Evolutionary conservation across 176 grass and related monocot species (phyloP).

Genomic region (Aechmea fasciata): DNA sequence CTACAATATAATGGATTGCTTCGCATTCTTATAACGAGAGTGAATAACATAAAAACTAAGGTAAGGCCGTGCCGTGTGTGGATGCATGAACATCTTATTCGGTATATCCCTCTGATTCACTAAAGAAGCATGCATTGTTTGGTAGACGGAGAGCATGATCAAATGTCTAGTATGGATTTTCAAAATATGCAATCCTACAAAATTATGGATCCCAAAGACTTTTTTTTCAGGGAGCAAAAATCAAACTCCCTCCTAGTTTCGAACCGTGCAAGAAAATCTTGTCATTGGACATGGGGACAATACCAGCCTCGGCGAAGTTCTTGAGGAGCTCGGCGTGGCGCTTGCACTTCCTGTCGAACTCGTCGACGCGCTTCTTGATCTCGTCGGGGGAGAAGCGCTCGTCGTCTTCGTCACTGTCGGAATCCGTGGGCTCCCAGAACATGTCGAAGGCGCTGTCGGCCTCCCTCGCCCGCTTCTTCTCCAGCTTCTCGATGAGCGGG

Average conservation of each 20-base stretch:
- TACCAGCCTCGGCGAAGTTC: slow-evolving; percentile 72
- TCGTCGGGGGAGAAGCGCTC: slow-evolving; percentile 52
- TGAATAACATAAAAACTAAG: too few relatives aligned
- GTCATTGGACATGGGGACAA: background rate
- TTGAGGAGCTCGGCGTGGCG: slow-evolving; percentile 54
- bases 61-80: too few relatives aligned
- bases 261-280: background rate
- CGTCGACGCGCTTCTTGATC: slow-evolving; percentile 42
- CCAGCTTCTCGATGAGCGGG: slow-evolving; percentile 66
- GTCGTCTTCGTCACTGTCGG: slow-evolving; percentile 78
- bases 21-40: too few relatives aligned
- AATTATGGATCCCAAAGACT: too few relatives aligned
- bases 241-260: background rate
- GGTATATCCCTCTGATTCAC: too few relatives aligned
- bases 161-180: too few relatives aligned
- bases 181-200: too few relatives aligned
- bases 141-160: too few relatives aligned
- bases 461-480: slow-evolving; percentile 39
- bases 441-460: slow-evolving; percentile 5
- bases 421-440: slow-evolving; percentile 71
- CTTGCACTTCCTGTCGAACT: slow-evolving; percentile 80
- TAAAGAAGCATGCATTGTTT: too few relatives aligned
- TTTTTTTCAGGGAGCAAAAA: background rate
- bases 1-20: too few relatives aligned
- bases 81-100: too few relatives aligned